Evolutionary conservation across 225 moss, liverwort and hornwort genomes (phyloP), one percentile per base, ranked within the genome.

Genomic region (Polytrichum formosum): DNA sequence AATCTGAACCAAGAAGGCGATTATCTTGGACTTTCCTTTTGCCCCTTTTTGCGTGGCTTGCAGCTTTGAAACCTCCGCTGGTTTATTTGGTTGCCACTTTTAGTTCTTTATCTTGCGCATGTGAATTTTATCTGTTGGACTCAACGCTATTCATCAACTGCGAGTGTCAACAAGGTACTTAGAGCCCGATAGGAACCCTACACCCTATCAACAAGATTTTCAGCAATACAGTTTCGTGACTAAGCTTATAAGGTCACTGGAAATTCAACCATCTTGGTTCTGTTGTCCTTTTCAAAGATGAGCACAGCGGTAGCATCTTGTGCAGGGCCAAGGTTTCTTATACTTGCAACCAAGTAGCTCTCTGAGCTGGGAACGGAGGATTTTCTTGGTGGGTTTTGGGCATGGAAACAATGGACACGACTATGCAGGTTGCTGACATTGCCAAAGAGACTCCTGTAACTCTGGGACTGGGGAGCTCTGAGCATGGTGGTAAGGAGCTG

Each of bases 391-490:
- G 26, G 25, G 17, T n/a, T 46, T 46, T 25, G 26, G 67, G 20
- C 18, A 37, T 61, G 66, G 30, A 5, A 66, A 67, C 53, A 61
- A 64, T 79, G 67, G 70, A 83, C 76, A 74, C 74, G 78, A 67
- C 61, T 54, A 71, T 72, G 68, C 31, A 56, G 13, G 66, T 74
- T 68, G 73, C 64, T 56, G 75, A 53, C 46, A 78, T 37, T 67
- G 61, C 66, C 37, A 55, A 18, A 33, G 74, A 60, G 55, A 77
- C 71, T 61, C 54, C 71, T 77, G 80, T 61, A 65, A 58, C 67
- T 67, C 21, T 72, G 65, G 69, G 68, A 69, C 19, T 62, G 62
- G 55, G 19, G 66, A 75, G 56, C 8, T 18, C 54, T 54, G 26
- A 53, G 5, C 6, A 30, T 31, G 6, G 65, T 65, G 31, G 18